Evolutionary conservation across 176 grass and related monocot species (phyloP).

Genomic region (Aegilops tauschii): DNA sequence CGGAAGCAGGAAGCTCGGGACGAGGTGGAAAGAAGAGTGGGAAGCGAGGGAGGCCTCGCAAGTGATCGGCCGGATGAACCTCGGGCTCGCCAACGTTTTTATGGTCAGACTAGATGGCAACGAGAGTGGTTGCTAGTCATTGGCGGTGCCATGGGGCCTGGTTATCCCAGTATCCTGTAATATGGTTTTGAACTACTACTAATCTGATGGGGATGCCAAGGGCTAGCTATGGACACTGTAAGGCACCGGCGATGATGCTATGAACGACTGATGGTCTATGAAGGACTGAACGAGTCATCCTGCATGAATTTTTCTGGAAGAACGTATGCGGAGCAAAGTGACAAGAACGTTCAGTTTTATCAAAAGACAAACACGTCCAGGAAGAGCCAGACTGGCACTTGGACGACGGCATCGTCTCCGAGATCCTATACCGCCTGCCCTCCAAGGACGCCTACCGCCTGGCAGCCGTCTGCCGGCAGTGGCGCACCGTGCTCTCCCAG

Average conservation of each 20-base stretch:
- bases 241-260: too few species aligned
- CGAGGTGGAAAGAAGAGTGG: slow-evolving; percentile 45
- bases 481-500: neutral
- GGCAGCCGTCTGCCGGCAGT: neutral
- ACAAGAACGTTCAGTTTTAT: too few species aligned
- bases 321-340: too few species aligned
- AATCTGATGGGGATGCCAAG: too few species aligned
- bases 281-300: too few species aligned
- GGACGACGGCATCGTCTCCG: neutral
- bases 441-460: slow-evolving; percentile 12
- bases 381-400: neutral
- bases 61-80: slow-evolving; percentile 14
- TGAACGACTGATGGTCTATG: too few species aligned
- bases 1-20: slow-evolving; percentile 26
- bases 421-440: neutral
- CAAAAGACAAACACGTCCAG: too few species aligned
- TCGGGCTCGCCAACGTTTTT: neutral
- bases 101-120: neutral
- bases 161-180: neutral
- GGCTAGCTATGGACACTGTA: too few species aligned
- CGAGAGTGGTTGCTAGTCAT: neutral
- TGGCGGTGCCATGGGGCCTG: neutral
- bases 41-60: slow-evolving; percentile 29
- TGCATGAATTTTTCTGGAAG: too few species aligned
- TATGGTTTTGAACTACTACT: neutral